Base-by-base conservation (phyloP, 2,329 filamentous ascomycete species). In the Colletotrichum orbiculare region DNA sequence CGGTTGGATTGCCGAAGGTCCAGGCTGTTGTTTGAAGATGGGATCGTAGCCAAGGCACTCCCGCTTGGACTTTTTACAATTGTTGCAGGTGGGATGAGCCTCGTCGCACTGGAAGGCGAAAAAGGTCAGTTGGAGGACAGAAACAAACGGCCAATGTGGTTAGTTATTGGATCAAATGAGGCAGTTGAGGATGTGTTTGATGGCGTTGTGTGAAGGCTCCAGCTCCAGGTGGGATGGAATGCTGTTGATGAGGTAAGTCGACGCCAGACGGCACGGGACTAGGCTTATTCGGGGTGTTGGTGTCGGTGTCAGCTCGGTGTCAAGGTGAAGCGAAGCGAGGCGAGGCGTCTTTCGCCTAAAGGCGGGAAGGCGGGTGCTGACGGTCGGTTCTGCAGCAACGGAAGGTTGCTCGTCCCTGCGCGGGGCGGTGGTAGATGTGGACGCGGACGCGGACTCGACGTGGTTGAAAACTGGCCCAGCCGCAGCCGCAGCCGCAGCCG, bases 41-140 rank as follows among this genome's bases (percentile, higher is more conserved):
- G 92, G 92, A 73, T 96, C 92, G 86, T 96, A 96, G 60, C 92
- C 92, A 53, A 94, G 76, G 74, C 92, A 96, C 73, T 95, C 92
- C 73, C 92, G 91, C 80, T 95, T 96, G 71, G 91, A 94, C 78
- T 96, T 96, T 74, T 91, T 90, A 81, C 92, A 96, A 75, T 96
- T 93, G 80, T 93, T 90, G 83, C 96, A 99, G 66, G 91, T 89
- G 25, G 96, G 96, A 78, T 97, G 94, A 67, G 89, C 89, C 84
- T 99, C 96, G 87, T 98, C 96, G 81, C 96, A 99, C 96, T 97
- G 70, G 65, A 69, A 55, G 52, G 70, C 4, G 25, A 25, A 25
- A 25, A 4, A 25, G 34, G 41, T 66, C 41, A 64, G 57, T 58
- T 17, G 41, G 46, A 15, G 17, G 7, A 39, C 8, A n/a, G 42